Conservation (phyloP, 2,329 filamentous ascomycete species). For the Purpureocillium takamizusanense region DNA sequence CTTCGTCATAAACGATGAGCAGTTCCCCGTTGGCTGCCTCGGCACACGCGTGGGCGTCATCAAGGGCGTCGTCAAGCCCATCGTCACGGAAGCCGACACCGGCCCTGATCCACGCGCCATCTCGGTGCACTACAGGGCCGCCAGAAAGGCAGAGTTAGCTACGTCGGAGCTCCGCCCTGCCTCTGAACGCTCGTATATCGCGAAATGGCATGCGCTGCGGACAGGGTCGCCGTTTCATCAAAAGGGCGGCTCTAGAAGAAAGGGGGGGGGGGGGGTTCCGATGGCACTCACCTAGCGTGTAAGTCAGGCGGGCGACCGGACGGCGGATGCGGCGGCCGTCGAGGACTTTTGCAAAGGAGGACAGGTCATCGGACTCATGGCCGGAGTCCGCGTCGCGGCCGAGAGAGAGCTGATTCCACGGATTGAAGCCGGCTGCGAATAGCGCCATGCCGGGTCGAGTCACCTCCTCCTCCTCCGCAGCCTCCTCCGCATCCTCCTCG, state of each 20-base stretch:
- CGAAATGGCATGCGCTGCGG: no score
- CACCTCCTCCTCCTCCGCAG: neutral
- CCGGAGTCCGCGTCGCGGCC: conserved; percentile 1
- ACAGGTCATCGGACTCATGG: conserved; percentile 35
- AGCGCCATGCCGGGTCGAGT: conserved; percentile 31
- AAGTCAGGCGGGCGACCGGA: conserved; percentile 28
- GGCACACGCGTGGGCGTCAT: conserved; percentile 3
- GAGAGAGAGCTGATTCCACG: conserved; percentile 46
- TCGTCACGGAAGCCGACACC: conserved; percentile 7
- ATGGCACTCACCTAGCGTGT: conserved; percentile 35
- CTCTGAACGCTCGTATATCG: no score
- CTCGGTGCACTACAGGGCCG: conserved; percentile 10
- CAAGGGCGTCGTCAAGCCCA: conserved; percentile 1
- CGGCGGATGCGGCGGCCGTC: conserved; percentile 22
- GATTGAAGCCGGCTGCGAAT: conserved; percentile 48
- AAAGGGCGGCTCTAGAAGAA: no score
- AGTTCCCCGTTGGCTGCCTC: conserved; percentile 10
- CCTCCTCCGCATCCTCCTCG: no score
- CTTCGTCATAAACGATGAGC: conserved; percentile 2
- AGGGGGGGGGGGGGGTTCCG: neutral
- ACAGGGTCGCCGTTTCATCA: no score
- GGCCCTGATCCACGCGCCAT: conserved; percentile 12
- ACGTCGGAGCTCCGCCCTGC: no score
- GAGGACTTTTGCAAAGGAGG: conserved; percentile 33
- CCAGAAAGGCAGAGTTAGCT: neutral